Evolutionary conservation across 345 rosid genomes (phyloP).

Genomic region (Eucalyptus viminalis): DNA sequence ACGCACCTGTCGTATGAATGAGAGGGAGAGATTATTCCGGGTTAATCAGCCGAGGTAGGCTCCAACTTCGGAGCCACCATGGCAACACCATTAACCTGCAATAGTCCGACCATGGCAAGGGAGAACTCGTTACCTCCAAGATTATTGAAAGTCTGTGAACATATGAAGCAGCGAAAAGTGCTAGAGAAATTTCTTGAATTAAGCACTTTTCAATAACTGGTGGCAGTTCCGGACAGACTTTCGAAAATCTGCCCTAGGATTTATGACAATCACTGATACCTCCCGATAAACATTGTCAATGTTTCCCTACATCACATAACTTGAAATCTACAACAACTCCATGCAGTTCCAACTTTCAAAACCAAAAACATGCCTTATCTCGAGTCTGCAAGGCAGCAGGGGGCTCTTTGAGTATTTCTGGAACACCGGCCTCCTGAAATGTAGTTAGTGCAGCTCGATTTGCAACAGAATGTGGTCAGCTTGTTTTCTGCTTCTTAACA

Average conservation of each 20-base stretch:
- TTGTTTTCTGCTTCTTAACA: slow-evolving; percentile 54
- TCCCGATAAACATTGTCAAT: neutral
- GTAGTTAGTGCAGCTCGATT: neutral
- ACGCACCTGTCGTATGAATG: neutral
- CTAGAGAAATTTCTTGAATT: neutral
- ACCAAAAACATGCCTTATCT: neutral
- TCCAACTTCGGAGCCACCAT: neutral
- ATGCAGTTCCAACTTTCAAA: neutral
- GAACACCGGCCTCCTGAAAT: neutral
- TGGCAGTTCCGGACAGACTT: no score
- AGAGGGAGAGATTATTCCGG: neutral
- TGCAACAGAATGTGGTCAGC: neutral
- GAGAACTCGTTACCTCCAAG: neutral
- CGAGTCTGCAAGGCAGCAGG: neutral
- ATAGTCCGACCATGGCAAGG: neutral
- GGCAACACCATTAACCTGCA: neutral
- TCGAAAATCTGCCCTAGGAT: neutral
- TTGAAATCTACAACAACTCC: neutral
- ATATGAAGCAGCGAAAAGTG: neutral
- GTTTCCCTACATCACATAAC: neutral
- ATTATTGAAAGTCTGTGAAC: neutral
- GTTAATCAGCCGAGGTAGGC: neutral
- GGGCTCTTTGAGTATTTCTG: neutral
- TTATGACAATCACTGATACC: neutral
- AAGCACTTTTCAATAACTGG: neutral